Percentiles rank a stretch among this genome's conserved stretches.
These are phyloP conservation scores for Piper betle DNA, from an alignment of 164 flowering plant genomes.

Conservation along the genomic window DNA sequence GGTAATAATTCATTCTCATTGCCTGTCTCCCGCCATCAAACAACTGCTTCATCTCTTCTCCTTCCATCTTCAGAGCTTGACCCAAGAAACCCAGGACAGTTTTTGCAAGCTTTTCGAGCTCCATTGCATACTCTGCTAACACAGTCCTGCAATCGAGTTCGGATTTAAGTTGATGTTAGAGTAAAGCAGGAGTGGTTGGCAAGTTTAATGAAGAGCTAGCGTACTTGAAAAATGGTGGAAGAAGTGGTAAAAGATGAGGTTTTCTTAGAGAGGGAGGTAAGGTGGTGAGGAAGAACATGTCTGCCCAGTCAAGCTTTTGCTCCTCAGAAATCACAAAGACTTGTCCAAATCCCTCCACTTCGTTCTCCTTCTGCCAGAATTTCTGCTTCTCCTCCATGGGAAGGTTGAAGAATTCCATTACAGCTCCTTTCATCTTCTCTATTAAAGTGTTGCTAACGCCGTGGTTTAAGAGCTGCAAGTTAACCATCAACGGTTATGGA, in stretches of 20 bases:
- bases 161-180: not conserved
- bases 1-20: conserved; percentile 29
- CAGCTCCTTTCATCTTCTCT: conserved; percentile 29
- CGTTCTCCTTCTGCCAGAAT: conserved; percentile 19
- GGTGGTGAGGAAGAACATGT: conserved; percentile 23
- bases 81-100: conserved; percentile 16
- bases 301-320: conserved; percentile 51
- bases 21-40: conserved; percentile 17
- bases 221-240: conserved; percentile 33
- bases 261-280: conserved; percentile 18
- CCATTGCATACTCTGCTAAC: conserved; percentile 23
- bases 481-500: not conserved
- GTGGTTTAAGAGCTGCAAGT: conserved; percentile 33
- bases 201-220: not conserved
- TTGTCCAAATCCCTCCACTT: conserved; percentile 46
- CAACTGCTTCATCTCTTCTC: conserved; percentile 13
- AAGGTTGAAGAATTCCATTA: conserved; percentile 27
- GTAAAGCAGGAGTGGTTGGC: not conserved
- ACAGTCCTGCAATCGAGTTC: conserved; percentile 13
- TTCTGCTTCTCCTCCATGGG: conserved; percentile 42
- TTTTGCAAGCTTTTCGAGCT: conserved; percentile 10
- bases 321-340: conserved; percentile 38
- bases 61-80: conserved; percentile 16
- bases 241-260: conserved; percentile 19
- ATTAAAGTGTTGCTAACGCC: conserved; percentile 21